Evolutionary conservation across 371 early-diverging fungal genomes (phyloP).

Genomic region (Neoconidiobolus thromboides): DNA sequence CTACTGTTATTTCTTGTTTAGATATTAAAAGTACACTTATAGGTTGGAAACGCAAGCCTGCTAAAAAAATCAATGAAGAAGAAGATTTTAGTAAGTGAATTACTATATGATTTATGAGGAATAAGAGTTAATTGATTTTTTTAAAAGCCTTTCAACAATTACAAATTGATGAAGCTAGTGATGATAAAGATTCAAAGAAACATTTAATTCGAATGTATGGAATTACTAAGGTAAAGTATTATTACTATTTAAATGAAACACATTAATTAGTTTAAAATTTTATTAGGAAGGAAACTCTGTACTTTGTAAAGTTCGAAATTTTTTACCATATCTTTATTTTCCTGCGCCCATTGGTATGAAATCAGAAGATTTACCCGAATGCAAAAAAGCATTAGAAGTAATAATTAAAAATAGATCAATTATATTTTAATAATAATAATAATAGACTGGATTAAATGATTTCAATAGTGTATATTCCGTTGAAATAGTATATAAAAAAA

Average conservation of each 20-base stretch:
- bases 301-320: constrained; percentile 80
- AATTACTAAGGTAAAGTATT: constrained; percentile 44
- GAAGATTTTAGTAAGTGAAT: too few species aligned
- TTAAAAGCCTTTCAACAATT: constrained; percentile 81
- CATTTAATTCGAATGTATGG: constrained; percentile 74
- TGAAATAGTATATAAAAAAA: constrained; percentile 47
- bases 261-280: background rate
- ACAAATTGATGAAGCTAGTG: constrained; percentile 63
- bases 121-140: too few species aligned
- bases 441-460: too few species aligned
- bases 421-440: constrained; percentile 1
- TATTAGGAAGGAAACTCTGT: constrained; percentile 61
- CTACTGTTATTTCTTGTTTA: too few species aligned
- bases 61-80: too few species aligned
- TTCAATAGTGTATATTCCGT: constrained; percentile 10
- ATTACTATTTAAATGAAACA: constrained; percentile 3
- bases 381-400: constrained; percentile 26
- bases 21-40: too few species aligned
- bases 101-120: too few species aligned
- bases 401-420: constrained; percentile 17
- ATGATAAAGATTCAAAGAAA: constrained; percentile 8
- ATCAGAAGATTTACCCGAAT: constrained; percentile 28
- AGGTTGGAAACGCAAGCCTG: too few species aligned
- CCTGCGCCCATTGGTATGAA: constrained; percentile 67
- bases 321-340: constrained; percentile 91